Evolutionary conservation across 164 flowering plant genomes (phyloP), one percentile per base, ranked within the genome.

Genomic region (Chloranthus sessilifolius): DNA sequence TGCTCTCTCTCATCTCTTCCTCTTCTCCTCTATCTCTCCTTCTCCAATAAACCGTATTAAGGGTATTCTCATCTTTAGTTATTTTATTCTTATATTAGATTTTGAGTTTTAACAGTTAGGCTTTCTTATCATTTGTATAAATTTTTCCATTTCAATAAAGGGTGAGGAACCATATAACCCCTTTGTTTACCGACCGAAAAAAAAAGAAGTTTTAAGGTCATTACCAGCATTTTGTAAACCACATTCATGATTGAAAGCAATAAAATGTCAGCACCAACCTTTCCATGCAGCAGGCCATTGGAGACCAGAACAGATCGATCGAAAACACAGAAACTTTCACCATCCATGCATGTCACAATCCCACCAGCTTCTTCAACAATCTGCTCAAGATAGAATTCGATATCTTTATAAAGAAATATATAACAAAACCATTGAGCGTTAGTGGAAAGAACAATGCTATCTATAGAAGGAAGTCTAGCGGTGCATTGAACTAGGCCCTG

Each of bases 321-420:
- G 61, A 87, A 91, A 15, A 87, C 95, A 62, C 79, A 69, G 71
- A 91, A 91, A 9, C 68, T 71, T 46, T 73, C 80, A 11, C 98
- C 96, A 67, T 90, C 98, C 98, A 90, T 87, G 57, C 95, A 53
- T 34, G 83, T 52, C 42, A 87, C 95, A 28, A 77, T 28, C 26
- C 98, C 98, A 50, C 96, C 96, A 57, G 95, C 98, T 66, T 90
- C 98, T 78, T 90, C 98, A 73, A 90, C 98, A 30, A 90, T 82
- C 98, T 90, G 76, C 59, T 37, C 15, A 24, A 52, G 52, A 36
- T 49, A 25, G 44, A 23, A 44, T 26, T 25, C 34, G 24, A 11
- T 2, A 30, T 3, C 7, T 17, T n/a, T n/a, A n/a, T n/a, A n/a
- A 15, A 3, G 43, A 42, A 24, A 25, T 17, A 24, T 9, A 1